Evolutionary conservation across 805 yeast genomes (phyloP), one percentile per base, ranked within the genome.

Genomic region (Ogataea methylovora): DNA sequence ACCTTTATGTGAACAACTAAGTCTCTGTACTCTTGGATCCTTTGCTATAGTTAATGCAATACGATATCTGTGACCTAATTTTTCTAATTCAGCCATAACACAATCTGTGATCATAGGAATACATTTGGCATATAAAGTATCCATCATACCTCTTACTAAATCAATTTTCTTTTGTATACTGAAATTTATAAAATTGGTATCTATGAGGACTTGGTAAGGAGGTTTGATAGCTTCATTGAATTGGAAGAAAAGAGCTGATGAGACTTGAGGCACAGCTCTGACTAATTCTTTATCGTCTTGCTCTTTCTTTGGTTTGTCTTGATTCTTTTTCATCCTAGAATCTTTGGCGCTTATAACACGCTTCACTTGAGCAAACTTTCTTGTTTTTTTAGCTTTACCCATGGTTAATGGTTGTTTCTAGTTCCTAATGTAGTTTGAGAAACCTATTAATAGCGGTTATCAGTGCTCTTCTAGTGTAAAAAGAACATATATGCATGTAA

Each of bases 311-410:
- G 60, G 59, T 33, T 65, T 61, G 31, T 58, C 62, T 37, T 67
- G 61, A 34, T 65, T 67, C 41, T 63, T 67, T 51, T 62, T 69
- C 46, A 69, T 50, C 42, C 87, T 67, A 19, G 79, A 73, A 44
- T 84, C 95, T 45, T 81, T 84, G 44, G 80, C 66, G 44, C 76
- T 75, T 37, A 88, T 61, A 22, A 88, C 77, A 40, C 95, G 77
- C 61, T 92, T 92, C 38, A 85, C 88, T 35, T 76, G 76, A n/a
- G 94, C 95, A 52, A 90, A 86, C 82, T 88, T 86, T 72, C 97
- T 76, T 10, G 97, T 90, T 63, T 92, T 92, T 67, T 83, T 87
- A 22, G 95, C 95, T 59, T 87, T 92, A 40, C 97, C 97, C 98
- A 92, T 90, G 17, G 21, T 53, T 27, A n/a, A n/a, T n/a, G n/a